Percentiles rank a stretch among this genome's conserved stretches.
Conservation (phyloP, 2,329 filamentous ascomycete species). For the Fusarium temperatum region DNA sequence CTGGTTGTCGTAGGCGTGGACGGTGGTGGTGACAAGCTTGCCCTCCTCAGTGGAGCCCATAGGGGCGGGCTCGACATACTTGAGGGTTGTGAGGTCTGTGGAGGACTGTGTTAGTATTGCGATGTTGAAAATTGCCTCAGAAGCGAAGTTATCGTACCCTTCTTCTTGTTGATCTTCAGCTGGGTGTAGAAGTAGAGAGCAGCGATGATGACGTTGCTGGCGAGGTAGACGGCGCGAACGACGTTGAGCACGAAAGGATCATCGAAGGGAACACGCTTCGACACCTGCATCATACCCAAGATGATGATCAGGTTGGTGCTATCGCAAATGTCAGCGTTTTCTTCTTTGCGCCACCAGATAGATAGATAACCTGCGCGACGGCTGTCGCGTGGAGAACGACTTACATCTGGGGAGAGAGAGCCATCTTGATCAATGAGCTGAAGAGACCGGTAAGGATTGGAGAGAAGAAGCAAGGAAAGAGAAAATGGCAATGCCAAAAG, state of each 20-base stretch:
- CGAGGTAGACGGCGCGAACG: slow-evolving; percentile 63
- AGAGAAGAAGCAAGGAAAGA: slow-evolving; percentile 1
- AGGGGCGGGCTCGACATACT: slow-evolving; percentile 95
- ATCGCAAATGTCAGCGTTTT: slow-evolving; percentile 42
- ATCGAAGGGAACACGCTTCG: slow-evolving; percentile 95
- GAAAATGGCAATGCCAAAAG: slow-evolving; percentile 16
- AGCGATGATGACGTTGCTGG: slow-evolving; percentile 82
- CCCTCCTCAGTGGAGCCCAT: slow-evolving; percentile 94
- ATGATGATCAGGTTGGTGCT: slow-evolving; percentile 95
- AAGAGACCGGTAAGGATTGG: neutral
- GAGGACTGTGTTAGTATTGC: slow-evolving; percentile 14
- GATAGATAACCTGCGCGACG: slow-evolving; percentile 15
- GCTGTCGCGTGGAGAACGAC: slow-evolving; percentile 37
- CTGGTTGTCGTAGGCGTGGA: slow-evolving; percentile 90
- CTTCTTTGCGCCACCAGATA: slow-evolving; percentile 21
- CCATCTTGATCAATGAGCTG: slow-evolving; percentile 59
- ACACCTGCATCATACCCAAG: slow-evolving; percentile 97
- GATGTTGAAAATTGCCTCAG: neutral
- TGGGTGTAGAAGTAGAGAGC: slow-evolving; percentile 87
- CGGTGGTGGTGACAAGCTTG: slow-evolving; percentile 95
- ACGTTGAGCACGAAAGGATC: slow-evolving; percentile 71
- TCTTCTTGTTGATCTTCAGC: slow-evolving; percentile 91
- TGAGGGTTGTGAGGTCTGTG: slow-evolving; percentile 92
- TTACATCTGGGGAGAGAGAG: slow-evolving; percentile 72
- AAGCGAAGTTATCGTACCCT: slow-evolving; percentile 69